Evolutionary conservation across 345 rosid genomes (phyloP), one percentile per base, ranked within the genome.

Genomic region (Moringa oleifera): DNA sequence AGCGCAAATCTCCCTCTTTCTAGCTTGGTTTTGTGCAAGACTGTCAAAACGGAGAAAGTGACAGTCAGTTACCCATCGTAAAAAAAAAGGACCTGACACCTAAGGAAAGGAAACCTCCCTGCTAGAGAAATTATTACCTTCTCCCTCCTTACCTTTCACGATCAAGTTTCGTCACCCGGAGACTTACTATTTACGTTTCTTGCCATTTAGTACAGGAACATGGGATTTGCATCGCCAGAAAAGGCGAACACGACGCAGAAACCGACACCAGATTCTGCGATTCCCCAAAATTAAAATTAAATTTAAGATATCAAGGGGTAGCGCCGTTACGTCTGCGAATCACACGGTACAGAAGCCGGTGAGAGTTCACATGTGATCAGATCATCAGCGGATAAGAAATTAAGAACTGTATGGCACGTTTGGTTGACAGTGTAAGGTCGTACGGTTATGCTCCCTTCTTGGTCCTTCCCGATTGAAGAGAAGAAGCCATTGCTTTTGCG

Each of bases 361-460:
- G 33, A 68, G 56, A 66, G 62, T 25, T 59, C 61, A 64, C 65
- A 58, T 65, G 53, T 28, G 36, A 59, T 18, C 36, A n/a, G 50
- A 37, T n/a, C n/a, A n/a, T n/a, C n/a, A n/a, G n/a, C n/a, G n/a
- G n/a, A n/a, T n/a, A n/a, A n/a, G n/a, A n/a, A n/a, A n/a, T n/a
- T n/a, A n/a, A n/a, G n/a, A n/a, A n/a, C n/a, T n/a, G n/a, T n/a
- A n/a, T n/a, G 37, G 7, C 58, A 53, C 53, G 61, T 58, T 59
- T 59, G 59, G 51, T 61, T 49, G 66, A 25, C 23, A 31, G 47
- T 31, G 28, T 28, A 28, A 28, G 33, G 33, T 28, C 5, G 33
- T 28, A 65, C 41, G 19, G 23, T 1, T 23, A 65, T 55, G 16
- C 53, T 10, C 17, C 25, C 8, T 28, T 10, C 21, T 13, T 23